phyloP scores from a whole-genome alignment of 352 stramenopile genomes.

The Phytophthora quininea region DNA sequence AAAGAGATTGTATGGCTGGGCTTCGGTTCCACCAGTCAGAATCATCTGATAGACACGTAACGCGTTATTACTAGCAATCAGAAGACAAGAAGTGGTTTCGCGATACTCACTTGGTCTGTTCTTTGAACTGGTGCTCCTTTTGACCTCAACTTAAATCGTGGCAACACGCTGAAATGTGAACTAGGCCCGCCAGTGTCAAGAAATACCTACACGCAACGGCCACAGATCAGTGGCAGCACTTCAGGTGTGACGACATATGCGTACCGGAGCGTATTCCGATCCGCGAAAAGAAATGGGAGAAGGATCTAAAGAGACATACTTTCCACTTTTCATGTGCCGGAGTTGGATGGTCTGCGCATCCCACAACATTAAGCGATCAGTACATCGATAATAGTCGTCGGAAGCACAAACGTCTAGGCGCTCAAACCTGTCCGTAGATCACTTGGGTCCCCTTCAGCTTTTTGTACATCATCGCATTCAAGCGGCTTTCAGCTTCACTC shows the following conservation, averaged over 20 bases:
- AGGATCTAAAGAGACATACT: constrained; percentile 58
- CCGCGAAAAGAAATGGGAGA: constrained; percentile 55
- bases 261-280: constrained; percentile 57
- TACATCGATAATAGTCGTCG: neutral
- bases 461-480: constrained; percentile 80
- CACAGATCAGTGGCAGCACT: neutral
- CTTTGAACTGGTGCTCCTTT: constrained; percentile 69
- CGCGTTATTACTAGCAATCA: no score
- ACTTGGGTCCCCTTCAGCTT: constrained; percentile 65
- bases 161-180: constrained; percentile 59
- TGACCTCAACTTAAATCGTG: constrained; percentile 68
- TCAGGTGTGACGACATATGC: neutral
- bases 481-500: constrained; percentile 61
- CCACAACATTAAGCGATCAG: neutral
- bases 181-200: constrained; percentile 50
- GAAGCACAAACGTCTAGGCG: neutral
- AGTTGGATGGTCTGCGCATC: constrained; percentile 58
- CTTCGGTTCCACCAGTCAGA: constrained; percentile 51
- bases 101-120: constrained; percentile 58
- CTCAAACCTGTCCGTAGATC: constrained; percentile 64
- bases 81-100: no score
- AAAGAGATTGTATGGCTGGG: constrained; percentile 60
- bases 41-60: constrained; percentile 40
- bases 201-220: constrained; percentile 45
- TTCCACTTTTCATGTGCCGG: constrained; percentile 63